Percentiles rank a stretch among this genome's conserved stretches.
Evolutionary conservation across 331 rosid genomes (phyloP).

Genomic region (Arachis monticola): DNA sequence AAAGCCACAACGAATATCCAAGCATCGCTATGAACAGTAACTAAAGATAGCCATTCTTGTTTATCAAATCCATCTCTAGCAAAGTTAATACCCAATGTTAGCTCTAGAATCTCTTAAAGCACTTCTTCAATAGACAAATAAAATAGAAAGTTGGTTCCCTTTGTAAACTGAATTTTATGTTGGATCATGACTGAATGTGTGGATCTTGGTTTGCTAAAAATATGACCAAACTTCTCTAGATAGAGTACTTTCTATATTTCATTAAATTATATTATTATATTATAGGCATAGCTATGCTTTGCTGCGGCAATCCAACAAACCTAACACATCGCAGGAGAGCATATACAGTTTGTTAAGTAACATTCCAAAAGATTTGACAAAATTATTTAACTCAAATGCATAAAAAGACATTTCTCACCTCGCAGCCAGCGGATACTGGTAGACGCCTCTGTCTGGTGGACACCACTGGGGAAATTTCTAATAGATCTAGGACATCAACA

Average conservation of each 20-base stretch:
- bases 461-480: too few species aligned
- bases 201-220: background rate
- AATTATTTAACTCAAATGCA: too few species aligned
- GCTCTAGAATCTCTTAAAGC: constrained; percentile 89
- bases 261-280: background rate
- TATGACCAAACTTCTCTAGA: constrained; percentile 3
- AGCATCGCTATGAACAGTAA: constrained; percentile 81
- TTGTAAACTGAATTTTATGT: constrained; percentile 16
- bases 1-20: constrained; percentile 80
- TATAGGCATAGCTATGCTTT: too few species aligned
- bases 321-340: too few species aligned
- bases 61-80: constrained; percentile 86
- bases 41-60: constrained; percentile 78
- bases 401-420: too few species aligned
- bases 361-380: too few species aligned
- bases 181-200: background rate
- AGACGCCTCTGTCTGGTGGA: too few species aligned
- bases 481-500: too few species aligned
- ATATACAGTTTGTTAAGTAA: too few species aligned
- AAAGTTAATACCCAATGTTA: constrained; percentile 83
- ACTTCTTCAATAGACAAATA: constrained; percentile 81
- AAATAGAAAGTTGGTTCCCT: background rate
- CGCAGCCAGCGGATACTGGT: too few species aligned
- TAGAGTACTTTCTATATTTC: background rate
- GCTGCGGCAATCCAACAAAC: too few species aligned